Evolutionary conservation across 495 filamentous ascomycete species (phyloP).

Genomic region (Penicillium turbatum): DNA sequence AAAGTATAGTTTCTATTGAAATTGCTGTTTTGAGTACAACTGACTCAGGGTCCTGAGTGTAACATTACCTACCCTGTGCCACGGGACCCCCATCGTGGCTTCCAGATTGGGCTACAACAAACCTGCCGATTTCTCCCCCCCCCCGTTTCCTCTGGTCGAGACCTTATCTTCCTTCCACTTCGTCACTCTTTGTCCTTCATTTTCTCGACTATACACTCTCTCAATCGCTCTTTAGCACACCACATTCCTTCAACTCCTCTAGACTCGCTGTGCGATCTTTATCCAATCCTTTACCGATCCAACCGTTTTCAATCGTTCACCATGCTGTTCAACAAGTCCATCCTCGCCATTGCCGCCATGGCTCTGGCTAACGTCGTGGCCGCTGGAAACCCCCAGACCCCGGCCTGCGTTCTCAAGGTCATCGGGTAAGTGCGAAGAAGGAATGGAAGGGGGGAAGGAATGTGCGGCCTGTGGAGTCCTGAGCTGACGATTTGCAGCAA

Average conservation of each 20-base stretch:
- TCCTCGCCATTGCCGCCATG: conserved; percentile 31
- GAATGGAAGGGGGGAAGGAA: background rate
- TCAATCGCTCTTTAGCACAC: conserved; percentile 23
- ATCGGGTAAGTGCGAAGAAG: conserved; percentile 31
- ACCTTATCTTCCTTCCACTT: conserved; percentile 18
- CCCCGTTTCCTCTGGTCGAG: conserved; percentile 1
- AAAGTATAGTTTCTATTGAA: background rate
- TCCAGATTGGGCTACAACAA: conserved; percentile 17
- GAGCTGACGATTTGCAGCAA: conserved; percentile 6
- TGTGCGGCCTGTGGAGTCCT: background rate
- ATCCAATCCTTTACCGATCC: conserved; percentile 12
- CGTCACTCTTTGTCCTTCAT: conserved; percentile 25
- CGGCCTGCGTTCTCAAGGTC: conserved; percentile 35
- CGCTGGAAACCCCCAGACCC: conserved; percentile 21
- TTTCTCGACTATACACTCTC: conserved; percentile 16
- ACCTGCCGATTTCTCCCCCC: conserved; percentile 4
- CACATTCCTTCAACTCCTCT: conserved; percentile 19
- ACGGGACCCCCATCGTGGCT: conserved; percentile 12
- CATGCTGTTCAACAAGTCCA: conserved; percentile 39
- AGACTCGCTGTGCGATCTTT: conserved; percentile 28
- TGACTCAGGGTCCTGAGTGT: background rate
- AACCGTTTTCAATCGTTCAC: conserved; percentile 13
- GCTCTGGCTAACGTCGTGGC: conserved; percentile 34
- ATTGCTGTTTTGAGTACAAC: background rate
- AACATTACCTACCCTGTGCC: conserved; percentile 3